phyloP scores from a whole-genome alignment of 306 rosid species.

The Rosa persica region DNA sequence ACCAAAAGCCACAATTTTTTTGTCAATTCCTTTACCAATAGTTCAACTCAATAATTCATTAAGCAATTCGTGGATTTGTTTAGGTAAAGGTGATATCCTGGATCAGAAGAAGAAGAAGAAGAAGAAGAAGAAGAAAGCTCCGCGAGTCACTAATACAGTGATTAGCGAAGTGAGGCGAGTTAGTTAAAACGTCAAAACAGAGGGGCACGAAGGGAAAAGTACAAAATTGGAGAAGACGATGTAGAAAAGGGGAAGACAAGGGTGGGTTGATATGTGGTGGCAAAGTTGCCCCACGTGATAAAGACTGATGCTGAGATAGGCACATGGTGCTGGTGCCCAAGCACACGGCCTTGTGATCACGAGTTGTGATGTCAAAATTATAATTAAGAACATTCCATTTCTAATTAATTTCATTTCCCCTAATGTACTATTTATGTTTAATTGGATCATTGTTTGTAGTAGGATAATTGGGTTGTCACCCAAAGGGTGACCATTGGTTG shows the following conservation, averaged over 20 bases:
- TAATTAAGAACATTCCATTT: conserved; percentile 1
- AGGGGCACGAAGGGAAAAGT: conserved; percentile 14
- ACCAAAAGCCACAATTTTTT: background rate
- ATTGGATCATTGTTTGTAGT: background rate
- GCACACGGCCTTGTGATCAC: background rate
- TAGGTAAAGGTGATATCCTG: background rate
- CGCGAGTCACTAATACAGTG: background rate
- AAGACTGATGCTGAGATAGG: conserved; percentile 43
- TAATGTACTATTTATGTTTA: background rate
- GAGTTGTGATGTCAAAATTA: background rate
- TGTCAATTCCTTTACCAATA: background rate
- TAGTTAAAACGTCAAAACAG: conserved; percentile 1
- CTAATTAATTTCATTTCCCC: background rate
- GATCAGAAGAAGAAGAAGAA: background rate
- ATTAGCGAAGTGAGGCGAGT: background rate
- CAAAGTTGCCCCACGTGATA: conserved; percentile 62
- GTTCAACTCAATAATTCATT: background rate
- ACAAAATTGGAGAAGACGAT: conserved; percentile 23
- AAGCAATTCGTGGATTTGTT: background rate
- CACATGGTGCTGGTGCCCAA: conserved; percentile 50
- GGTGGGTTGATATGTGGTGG: conserved; percentile 54
- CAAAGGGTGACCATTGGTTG: conserved; percentile 11
- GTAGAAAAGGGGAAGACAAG: conserved; percentile 29
- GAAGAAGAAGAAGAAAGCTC: background rate
- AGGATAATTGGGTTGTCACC: conserved; percentile 7